Conservation (phyloP, 805 yeast species). For the Peterozyma toletana region DNA sequence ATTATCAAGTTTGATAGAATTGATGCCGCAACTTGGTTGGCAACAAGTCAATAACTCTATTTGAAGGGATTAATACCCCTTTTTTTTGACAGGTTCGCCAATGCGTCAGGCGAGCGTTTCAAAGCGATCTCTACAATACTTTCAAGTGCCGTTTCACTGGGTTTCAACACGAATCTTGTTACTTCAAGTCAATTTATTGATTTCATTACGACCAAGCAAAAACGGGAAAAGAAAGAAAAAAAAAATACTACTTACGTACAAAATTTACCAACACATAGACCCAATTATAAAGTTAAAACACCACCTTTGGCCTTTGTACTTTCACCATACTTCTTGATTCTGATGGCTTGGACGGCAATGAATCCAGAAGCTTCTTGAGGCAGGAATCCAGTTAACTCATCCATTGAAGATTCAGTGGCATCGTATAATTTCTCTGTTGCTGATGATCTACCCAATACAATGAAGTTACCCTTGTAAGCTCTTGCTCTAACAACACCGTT, state of each 20-base stretch:
- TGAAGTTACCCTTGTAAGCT: constrained; percentile 84
- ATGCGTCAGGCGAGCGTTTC: no score
- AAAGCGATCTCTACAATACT: no score
- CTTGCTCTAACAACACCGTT: constrained; percentile 94
- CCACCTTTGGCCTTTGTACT: constrained; percentile 78
- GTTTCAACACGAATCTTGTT: no score
- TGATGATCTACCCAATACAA: constrained; percentile 88
- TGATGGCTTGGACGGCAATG: constrained; percentile 96
- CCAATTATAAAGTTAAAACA: constrained; percentile 34
- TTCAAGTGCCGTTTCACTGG: no score
- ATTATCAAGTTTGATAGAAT: no score
- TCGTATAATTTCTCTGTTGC: constrained; percentile 95
- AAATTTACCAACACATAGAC: background rate
- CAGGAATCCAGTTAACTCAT: constrained; percentile 95
- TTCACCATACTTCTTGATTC: constrained; percentile 97
- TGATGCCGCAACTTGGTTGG: no score
- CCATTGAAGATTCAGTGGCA: constrained; percentile 98
- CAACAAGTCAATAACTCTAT: no score
- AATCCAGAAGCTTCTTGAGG: constrained; percentile 97
- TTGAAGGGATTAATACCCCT: no score
- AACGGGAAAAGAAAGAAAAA: background rate
- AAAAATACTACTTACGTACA: background rate
- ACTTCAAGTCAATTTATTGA: no score
- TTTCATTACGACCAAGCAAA: background rate
- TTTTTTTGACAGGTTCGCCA: no score